Conservation (phyloP, 192 early-diverging fungal genomes). For the Dissophora globulifera region DNA sequence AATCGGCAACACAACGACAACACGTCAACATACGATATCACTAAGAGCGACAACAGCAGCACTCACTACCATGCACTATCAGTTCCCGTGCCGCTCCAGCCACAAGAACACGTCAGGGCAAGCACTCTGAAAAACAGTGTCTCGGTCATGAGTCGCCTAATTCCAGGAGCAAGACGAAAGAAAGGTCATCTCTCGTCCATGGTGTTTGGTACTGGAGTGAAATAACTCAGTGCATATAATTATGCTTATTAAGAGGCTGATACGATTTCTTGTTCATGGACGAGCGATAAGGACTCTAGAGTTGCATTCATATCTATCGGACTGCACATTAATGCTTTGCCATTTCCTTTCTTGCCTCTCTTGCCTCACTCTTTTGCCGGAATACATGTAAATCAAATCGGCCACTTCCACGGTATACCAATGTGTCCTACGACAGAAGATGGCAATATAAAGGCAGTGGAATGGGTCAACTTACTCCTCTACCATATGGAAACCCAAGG, state of each 20-base stretch:
- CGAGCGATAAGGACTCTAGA: background rate
- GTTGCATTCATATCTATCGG: background rate
- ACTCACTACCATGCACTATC: background rate
- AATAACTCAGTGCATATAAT: background rate
- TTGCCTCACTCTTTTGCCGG: no score
- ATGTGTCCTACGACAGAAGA: background rate
- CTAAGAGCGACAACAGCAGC: background rate
- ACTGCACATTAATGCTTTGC: no score
- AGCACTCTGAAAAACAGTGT: constrained; percentile 15
- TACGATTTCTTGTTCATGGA: no score
- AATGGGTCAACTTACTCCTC: constrained; percentile 4
- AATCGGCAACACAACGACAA: background rate
- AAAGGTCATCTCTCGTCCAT: constrained; percentile 22
- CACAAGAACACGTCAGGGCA: background rate
- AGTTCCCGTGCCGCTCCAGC: background rate
- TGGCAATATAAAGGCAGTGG: background rate
- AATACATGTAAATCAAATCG: no score
- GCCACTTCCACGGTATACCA: no score
- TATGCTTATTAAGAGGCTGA: background rate
- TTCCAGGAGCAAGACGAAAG: constrained; percentile 33
- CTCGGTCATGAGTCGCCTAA: constrained; percentile 13
- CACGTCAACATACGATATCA: background rate
- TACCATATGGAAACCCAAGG: constrained; percentile 7
- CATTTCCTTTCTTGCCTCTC: no score
- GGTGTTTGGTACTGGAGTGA: constrained; percentile 2